These are phyloP conservation scores for Cladosporium sp. DNA, from an alignment of 2,329 filamentous ascomycete genomes.

Conservation along the genomic window DNA sequence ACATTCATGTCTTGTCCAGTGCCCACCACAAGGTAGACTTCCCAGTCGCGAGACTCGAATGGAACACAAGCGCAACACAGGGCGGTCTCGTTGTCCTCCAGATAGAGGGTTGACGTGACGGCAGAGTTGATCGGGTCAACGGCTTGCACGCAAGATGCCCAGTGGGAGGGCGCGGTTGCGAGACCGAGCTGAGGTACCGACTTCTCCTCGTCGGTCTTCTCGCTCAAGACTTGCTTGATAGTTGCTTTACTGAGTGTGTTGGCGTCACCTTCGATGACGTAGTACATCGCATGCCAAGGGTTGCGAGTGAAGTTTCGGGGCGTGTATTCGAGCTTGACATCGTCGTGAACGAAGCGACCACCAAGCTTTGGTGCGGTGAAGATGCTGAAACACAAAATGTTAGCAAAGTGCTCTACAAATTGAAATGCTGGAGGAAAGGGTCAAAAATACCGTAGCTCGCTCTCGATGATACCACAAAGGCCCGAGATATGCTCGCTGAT, in stretches of 20 bases:
- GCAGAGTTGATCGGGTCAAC: conserved; percentile 65
- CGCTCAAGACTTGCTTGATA: conserved; percentile 33
- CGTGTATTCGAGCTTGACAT: conserved; percentile 82
- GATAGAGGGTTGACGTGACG: conserved; percentile 66
- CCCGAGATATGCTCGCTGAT: conserved; percentile 69
- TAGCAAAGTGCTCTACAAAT: not conserved
- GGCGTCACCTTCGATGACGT: conserved; percentile 90
- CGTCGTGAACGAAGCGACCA: conserved; percentile 81
- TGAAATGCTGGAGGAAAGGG: not conserved
- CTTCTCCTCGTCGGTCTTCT: conserved; percentile 1
- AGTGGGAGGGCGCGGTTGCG: conserved; percentile 75
- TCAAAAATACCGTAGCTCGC: conserved; percentile 11
- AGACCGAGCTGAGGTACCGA: conserved; percentile 60
- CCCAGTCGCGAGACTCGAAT: conserved; percentile 83
- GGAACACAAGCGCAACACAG: conserved; percentile 79
- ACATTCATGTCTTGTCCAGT: conserved; percentile 77
- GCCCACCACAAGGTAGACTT: conserved; percentile 88
- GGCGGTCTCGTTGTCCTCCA: conserved; percentile 87
- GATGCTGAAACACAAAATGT: conserved; percentile 52
- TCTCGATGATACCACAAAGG: conserved; percentile 31
- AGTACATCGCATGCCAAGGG: conserved; percentile 83
- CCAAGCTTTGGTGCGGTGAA: conserved; percentile 85
- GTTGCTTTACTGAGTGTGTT: conserved; percentile 82
- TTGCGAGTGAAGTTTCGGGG: conserved; percentile 84
- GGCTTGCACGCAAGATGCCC: conserved; percentile 93